Evolutionary conservation across 306 rosid species (phyloP), one percentile per base, ranked within the genome.

Genomic region (Begonia fuchsioides): DNA sequence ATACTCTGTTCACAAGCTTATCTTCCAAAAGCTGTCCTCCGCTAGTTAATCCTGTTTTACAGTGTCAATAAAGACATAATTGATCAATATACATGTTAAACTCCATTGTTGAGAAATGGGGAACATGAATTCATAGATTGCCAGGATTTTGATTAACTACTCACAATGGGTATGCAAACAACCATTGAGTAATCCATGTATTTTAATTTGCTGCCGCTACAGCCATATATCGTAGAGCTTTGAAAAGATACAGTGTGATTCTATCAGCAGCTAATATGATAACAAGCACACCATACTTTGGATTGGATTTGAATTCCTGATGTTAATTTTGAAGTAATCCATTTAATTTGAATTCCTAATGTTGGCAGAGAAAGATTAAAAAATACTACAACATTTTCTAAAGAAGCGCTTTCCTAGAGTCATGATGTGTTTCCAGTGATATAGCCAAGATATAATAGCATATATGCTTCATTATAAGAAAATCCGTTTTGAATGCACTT

Each of bases 1-100:
- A 63, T 2, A 77, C 62, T 43, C 76, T 74, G 60, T 50, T 75
- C 53, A 46, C 72, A 44, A 82, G 83, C 64, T 72, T 85, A 61
- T 77, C 93, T 59, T 82, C 93, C 46, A 68, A 41, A 66, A 75
- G 61, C 70, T 71, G 81, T 43, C 74, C 90, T 61, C 47, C 66
- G 56, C 65, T 68, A 65, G 74, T 63, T 50, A 85, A 44, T 50
- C 69, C 79, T 52, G 46, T 57, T 47, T 96, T 79, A 69, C 53
- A 49, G 48, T 62, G 67, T 44, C 40, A 35, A n/a, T 49, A 13
- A 44, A 15, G 14, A 2, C n/a, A 46, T 20, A 13, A 14, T 58
- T 48, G 16, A 16, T 47, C 10, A n/a, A 15, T n/a, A 12, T 15
- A 57, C 11, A 12, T 17, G 50, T 15, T 38, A 13, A 54, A 38